Evolutionary conservation across 495 filamentous ascomycete genomes (phyloP), one percentile per base, ranked within the genome.

Genomic region (Penicillium goetzii): DNA sequence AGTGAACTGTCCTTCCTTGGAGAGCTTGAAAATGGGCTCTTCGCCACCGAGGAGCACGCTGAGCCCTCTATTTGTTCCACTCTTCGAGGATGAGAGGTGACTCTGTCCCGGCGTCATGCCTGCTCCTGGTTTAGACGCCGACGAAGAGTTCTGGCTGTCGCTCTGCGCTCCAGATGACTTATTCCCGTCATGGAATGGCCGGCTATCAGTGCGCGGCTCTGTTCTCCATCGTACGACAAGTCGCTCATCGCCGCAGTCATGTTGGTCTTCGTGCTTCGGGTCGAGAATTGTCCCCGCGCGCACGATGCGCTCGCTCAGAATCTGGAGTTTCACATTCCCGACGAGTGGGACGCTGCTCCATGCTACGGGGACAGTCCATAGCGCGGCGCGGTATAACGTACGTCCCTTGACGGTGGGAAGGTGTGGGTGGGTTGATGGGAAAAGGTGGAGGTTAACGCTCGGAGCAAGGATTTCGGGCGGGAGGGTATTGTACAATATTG

Each of bases 351-450:
- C 82, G 40, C 90, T 88, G 67, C 96, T 93, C 95, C 95, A 99
- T 19, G 93, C 96, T 26, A 99, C 86, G 0, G 95, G 95, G 1
- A 92, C 89, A 3, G 95, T 97, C 93, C 93, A 97, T 17, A 99
- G 81, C 2, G 95, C 95, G 21, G 95, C 93, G 45, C 89, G 89
- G 74, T 99, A 99, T 33, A 91, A 88, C 15, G 97, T 90, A 33
- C 92, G 86, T 47, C 95, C 95, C 7, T 91, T 89, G 54, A 97
- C 96, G 10, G 87, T 90, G 52, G 95, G 95, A 14, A 99, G 91
- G 72, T 97, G 91, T 3, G 93, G 96, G 70, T 99, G 96, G 0
- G 95, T 97, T 3, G 92, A 93, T 30, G 95, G 95, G 79, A 99
- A 99, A 59, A 98, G 90, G 75, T 96, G 90, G 30, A 99, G 87